phyloP scores from a whole-genome alignment of 108 stramenopile species.

The Licmophora abbreviata region DNA sequence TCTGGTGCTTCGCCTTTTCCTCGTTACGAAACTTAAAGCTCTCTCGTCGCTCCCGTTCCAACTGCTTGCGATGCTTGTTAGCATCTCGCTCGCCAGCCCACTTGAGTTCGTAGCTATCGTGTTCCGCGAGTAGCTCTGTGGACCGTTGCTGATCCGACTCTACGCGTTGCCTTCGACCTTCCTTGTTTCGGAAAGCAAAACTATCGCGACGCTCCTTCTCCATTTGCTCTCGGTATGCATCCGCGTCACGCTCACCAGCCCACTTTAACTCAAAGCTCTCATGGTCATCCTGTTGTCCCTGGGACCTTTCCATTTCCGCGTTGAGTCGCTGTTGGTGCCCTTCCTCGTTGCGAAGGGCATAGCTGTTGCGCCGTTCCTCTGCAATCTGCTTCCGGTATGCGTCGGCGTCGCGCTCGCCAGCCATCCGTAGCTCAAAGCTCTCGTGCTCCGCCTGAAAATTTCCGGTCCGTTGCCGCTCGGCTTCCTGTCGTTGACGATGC shows the following conservation, averaged over 20 bases:
- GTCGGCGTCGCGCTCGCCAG: slow-evolving; percentile 68
- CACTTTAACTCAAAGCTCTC: slow-evolving; percentile 39
- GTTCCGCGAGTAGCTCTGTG: slow-evolving; percentile 30
- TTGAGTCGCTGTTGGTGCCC: slow-evolving; percentile 38
- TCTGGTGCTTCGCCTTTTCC: slow-evolving; percentile 48
- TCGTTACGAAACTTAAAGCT: slow-evolving; percentile 55
- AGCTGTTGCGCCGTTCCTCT: slow-evolving; percentile 59
- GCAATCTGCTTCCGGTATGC: slow-evolving; percentile 41
- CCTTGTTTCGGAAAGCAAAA: slow-evolving; percentile 32
- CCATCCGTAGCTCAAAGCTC: slow-evolving; percentile 45
- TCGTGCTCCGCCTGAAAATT: slow-evolving; percentile 65
- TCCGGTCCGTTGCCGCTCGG: slow-evolving; percentile 53
- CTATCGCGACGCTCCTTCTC: slow-evolving; percentile 30
- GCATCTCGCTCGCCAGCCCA: slow-evolving; percentile 69
- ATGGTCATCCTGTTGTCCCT: slow-evolving; percentile 23
- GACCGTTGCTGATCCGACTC: slow-evolving; percentile 22
- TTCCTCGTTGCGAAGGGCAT: slow-evolving; percentile 56
- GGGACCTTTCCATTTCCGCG: slow-evolving; percentile 16
- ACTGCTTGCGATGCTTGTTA: slow-evolving; percentile 39
- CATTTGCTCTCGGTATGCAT: slow-evolving; percentile 29
- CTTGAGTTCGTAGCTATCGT: slow-evolving; percentile 61
- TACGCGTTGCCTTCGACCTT: slow-evolving; percentile 17
- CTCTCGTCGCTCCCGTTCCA: slow-evolving; percentile 49
- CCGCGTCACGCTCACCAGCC: slow-evolving; percentile 41
- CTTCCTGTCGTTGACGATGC: slow-evolving; percentile 43